These are phyloP conservation scores for Termitomyces eurrhizus DNA, from an alignment of 768 basidiomycete species.

Conservation along the genomic window DNA sequence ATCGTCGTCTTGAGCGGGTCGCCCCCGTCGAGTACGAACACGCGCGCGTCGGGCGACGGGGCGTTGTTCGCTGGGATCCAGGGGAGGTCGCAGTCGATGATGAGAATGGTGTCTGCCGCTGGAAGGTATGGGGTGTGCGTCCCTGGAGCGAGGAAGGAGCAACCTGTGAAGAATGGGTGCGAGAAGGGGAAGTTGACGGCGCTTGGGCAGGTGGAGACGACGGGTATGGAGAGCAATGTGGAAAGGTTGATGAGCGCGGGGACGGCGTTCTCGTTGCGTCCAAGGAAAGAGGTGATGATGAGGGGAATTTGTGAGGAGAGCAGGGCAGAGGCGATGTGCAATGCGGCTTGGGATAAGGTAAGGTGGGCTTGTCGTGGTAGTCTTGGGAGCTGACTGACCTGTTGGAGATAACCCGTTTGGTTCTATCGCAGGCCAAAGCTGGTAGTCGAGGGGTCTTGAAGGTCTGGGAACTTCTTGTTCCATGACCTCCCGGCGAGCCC, in stretches of 20 bases:
- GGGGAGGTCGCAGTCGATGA: slow-evolving; percentile 63
- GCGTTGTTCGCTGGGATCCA: slow-evolving; percentile 54
- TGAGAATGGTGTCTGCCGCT: slow-evolving; percentile 57
- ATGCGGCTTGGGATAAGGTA: slow-evolving; percentile 23
- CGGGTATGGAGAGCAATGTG: slow-evolving; percentile 47
- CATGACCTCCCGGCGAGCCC: slow-evolving; percentile 68
- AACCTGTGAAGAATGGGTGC: slow-evolving; percentile 50
- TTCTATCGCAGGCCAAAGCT: slow-evolving; percentile 51
- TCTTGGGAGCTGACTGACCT: slow-evolving; percentile 19
- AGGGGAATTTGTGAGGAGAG: slow-evolving; percentile 49
- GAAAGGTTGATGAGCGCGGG: slow-evolving; percentile 44
- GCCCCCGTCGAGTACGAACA: slow-evolving; percentile 59
- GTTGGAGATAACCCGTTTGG: slow-evolving; percentile 41
- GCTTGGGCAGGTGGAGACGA: slow-evolving; percentile 48
- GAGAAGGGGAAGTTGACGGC: slow-evolving; percentile 52
- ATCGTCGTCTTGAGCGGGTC: slow-evolving; percentile 58
- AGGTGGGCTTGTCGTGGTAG: neutral
- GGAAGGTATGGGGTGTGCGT: slow-evolving; percentile 45
- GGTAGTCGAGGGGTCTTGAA: slow-evolving; percentile 19
- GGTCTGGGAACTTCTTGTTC: slow-evolving; percentile 54
- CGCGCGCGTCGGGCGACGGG: slow-evolving; percentile 38
- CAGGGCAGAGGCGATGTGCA: slow-evolving; percentile 45
- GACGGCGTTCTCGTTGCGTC: slow-evolving; percentile 48
- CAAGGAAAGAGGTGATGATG: slow-evolving; percentile 62
- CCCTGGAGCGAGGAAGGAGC: slow-evolving; percentile 43